phyloP scores from a whole-genome alignment of 108 stramenopile species.

The Cyclotella distinguenda region DNA sequence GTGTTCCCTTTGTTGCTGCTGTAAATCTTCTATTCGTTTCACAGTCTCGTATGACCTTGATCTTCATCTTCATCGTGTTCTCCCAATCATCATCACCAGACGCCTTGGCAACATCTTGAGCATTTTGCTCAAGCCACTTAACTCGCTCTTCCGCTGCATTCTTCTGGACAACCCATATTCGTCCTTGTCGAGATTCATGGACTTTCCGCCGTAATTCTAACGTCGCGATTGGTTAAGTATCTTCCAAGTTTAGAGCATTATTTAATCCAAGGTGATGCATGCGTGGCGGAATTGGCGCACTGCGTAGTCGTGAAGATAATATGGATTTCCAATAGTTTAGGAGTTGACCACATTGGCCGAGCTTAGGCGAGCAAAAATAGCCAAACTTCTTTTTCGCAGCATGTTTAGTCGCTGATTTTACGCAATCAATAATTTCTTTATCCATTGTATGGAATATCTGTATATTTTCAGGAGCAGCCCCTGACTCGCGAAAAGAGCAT shows the following conservation, averaged over 20 bases:
- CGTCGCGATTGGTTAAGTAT: background rate
- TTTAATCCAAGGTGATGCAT: background rate
- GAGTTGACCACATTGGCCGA: no score
- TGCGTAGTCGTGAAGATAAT: no score
- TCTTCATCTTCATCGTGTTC: slow-evolving; percentile 1
- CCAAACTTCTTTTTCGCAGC: no score
- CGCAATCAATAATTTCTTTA: no score
- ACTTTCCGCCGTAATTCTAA: background rate
- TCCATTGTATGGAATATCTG: no score
- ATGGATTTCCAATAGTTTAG: no score
- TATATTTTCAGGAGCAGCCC: no score
- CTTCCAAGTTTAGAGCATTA: background rate
- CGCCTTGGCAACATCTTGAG: background rate
- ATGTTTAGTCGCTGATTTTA: no score
- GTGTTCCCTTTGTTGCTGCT: background rate
- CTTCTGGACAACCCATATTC: slow-evolving; percentile 4
- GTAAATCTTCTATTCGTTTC: background rate
- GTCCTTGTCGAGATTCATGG: background rate
- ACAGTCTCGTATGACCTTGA: background rate
- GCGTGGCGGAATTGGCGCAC: no score
- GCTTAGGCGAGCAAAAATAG: no score
- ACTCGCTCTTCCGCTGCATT: background rate
- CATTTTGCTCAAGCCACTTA: slow-evolving; percentile 6
- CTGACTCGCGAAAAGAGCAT: no score
- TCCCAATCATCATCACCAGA: slow-evolving; percentile 1